phyloP scores from a whole-genome alignment of 768 basidiomycete species.

The Imleria badia region DNA sequence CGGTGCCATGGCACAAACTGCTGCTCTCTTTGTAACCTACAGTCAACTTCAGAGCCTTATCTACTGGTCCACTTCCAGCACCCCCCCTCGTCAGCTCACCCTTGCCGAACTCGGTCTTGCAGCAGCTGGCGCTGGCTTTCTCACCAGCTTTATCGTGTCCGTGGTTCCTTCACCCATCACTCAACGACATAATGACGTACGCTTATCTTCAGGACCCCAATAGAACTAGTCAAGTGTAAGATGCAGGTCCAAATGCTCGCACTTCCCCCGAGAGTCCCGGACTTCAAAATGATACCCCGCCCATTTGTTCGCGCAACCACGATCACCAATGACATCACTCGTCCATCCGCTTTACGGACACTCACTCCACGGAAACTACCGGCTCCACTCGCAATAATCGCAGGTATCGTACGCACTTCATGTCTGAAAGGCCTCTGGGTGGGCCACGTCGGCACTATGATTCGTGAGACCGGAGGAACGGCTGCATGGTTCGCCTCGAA shows the following conservation, averaged over 20 bases:
- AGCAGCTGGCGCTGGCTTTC: slow-evolving; percentile 74
- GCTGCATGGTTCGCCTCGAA: slow-evolving; percentile 89
- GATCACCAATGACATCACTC: neutral
- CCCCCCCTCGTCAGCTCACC: slow-evolving; percentile 39
- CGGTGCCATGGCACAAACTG: slow-evolving; percentile 88
- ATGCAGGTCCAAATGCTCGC: slow-evolving; percentile 89
- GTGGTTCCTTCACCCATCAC: slow-evolving; percentile 29
- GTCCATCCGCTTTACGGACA: slow-evolving; percentile 9
- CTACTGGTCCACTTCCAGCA: slow-evolving; percentile 34
- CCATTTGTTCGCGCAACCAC: slow-evolving; percentile 12
- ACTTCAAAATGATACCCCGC: slow-evolving; percentile 14
- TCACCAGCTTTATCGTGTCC: slow-evolving; percentile 80
- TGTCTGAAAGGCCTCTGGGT: slow-evolving; percentile 80
- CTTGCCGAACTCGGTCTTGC: slow-evolving; percentile 71
- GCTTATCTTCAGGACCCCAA: slow-evolving; percentile 64
- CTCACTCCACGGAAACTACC: slow-evolving; percentile 33
- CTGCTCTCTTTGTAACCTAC: slow-evolving; percentile 79
- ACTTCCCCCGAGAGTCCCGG: slow-evolving; percentile 14
- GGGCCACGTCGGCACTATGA: slow-evolving; percentile 81
- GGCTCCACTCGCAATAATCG: slow-evolving; percentile 53
- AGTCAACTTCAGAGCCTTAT: slow-evolving; percentile 64
- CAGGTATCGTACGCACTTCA: slow-evolving; percentile 39
- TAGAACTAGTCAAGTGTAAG: slow-evolving; percentile 91
- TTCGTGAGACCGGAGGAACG: slow-evolving; percentile 84
- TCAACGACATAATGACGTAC: neutral